phyloP scores from a whole-genome alignment of 495 filamentous ascomycete species.

The Trichoderma parareesei region DNA sequence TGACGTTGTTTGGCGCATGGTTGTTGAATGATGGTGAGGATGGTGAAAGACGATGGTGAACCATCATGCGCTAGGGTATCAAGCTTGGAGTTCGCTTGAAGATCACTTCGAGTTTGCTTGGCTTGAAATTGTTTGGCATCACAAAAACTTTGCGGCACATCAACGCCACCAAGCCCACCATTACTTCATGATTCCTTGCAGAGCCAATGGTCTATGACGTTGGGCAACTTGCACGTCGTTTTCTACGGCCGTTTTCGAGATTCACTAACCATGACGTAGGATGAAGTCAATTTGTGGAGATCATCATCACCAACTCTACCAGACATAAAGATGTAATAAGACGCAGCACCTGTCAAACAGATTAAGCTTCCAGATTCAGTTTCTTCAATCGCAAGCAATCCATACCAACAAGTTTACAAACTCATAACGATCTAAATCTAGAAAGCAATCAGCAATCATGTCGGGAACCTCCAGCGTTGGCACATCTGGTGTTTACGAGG shows the following conservation, averaged over 20 bases:
- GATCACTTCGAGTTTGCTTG: too few species aligned
- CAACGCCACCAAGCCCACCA: neutral
- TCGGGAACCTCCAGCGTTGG: conserved; percentile 36
- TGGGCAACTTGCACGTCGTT: neutral
- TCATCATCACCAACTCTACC: neutral
- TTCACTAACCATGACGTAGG: neutral
- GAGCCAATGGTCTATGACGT: neutral
- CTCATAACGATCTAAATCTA: neutral
- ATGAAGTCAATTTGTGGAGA: conserved; percentile 1
- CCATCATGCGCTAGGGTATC: too few species aligned
- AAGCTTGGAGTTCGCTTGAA: too few species aligned
- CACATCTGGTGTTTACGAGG: conserved; percentile 33
- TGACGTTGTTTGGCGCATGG: too few species aligned
- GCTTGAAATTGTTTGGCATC: too few species aligned
- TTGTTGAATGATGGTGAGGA: too few species aligned
- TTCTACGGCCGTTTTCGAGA: neutral
- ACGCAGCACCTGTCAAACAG: neutral
- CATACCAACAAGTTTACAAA: neutral
- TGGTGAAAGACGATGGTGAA: too few species aligned
- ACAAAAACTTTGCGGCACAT: too few species aligned
- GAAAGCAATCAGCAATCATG: conserved; percentile 18
- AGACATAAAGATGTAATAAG: neutral
- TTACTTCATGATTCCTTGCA: neutral
- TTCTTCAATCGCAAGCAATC: neutral
- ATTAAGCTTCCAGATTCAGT: neutral